Evolutionary conservation across 2,329 filamentous ascomycete species (phyloP).

Genomic region (Exophiala xenobiotica): DNA sequence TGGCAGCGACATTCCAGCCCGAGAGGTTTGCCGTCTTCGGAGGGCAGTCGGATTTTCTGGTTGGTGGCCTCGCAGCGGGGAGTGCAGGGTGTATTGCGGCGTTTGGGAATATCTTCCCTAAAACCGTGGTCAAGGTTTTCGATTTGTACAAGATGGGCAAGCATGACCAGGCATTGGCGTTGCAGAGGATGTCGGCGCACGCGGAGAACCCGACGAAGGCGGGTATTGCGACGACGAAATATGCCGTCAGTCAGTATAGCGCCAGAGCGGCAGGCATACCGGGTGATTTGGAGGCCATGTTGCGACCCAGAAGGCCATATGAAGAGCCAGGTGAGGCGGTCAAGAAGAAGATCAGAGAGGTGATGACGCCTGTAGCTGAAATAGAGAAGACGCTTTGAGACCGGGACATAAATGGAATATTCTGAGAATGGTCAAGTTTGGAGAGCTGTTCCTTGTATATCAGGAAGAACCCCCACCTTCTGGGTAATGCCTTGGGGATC

Average conservation of each 20-base stretch:
- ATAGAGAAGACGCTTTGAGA: slow-evolving; percentile 15
- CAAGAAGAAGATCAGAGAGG: slow-evolving; percentile 44
- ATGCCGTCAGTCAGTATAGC: slow-evolving; percentile 61
- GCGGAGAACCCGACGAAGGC: slow-evolving; percentile 66
- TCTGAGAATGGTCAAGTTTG: too few species aligned
- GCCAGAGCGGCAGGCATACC: slow-evolving; percentile 61
- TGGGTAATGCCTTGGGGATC: too few species aligned
- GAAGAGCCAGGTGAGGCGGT: slow-evolving; percentile 45
- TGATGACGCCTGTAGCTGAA: slow-evolving; percentile 36
- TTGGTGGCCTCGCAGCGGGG: slow-evolving; percentile 55
- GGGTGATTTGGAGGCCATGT: slow-evolving; percentile 56
- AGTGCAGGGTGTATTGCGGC: slow-evolving; percentile 57
- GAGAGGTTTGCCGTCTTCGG: slow-evolving; percentile 66
- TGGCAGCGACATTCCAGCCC: slow-evolving; percentile 53
- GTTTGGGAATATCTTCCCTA: slow-evolving; percentile 59
- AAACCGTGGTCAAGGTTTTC: slow-evolving; percentile 59
- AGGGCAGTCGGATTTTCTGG: slow-evolving; percentile 70
- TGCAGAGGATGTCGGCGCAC: slow-evolving; percentile 63
- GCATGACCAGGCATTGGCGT: slow-evolving; percentile 56
- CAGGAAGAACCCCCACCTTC: too few species aligned
- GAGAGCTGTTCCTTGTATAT: too few species aligned
- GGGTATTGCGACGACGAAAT: slow-evolving; percentile 68
- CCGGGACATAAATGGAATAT: too few species aligned
- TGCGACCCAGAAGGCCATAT: slow-evolving; percentile 63
- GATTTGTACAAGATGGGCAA: slow-evolving; percentile 60